Conservation (phyloP, 2,329 filamentous ascomycete species). For the Rasamsonia emersonii region DNA sequence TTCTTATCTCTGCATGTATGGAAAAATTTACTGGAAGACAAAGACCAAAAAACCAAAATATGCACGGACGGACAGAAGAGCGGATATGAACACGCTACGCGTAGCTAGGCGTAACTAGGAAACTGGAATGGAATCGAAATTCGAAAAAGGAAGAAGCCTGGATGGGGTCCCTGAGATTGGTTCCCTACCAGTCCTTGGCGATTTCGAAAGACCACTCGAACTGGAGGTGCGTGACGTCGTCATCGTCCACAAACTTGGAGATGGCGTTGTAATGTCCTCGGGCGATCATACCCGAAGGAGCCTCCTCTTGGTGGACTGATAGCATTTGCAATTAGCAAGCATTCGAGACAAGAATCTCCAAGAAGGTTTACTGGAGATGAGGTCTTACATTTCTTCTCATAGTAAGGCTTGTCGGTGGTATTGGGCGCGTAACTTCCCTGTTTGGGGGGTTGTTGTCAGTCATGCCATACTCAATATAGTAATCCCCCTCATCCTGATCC, state of each 20-base stretch:
- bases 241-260: constrained; percentile 91
- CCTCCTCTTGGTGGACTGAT: constrained; percentile 80
- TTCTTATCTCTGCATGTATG: no score
- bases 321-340: constrained; percentile 1
- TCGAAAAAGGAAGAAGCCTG: no score
- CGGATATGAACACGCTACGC: no score
- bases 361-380: background rate
- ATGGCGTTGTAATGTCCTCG: constrained; percentile 84
- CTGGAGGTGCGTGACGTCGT: constrained; percentile 78
- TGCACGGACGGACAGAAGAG: no score
- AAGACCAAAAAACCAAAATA: no score
- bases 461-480: background rate
- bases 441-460: background rate
- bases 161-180: no score
- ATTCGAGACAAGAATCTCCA: background rate
- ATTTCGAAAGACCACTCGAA: constrained; percentile 98
- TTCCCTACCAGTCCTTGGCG: constrained; percentile 92
- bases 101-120: no score
- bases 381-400: constrained; percentile 76
- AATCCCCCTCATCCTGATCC: no score
- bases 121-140: no score
- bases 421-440: constrained; percentile 89
- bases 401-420: constrained; percentile 75
- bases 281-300: constrained; percentile 80
- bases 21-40: no score